Evolutionary conservation across 73 alveolate genomes (phyloP).

Genomic region (Tetrahymena elliotti): DNA sequence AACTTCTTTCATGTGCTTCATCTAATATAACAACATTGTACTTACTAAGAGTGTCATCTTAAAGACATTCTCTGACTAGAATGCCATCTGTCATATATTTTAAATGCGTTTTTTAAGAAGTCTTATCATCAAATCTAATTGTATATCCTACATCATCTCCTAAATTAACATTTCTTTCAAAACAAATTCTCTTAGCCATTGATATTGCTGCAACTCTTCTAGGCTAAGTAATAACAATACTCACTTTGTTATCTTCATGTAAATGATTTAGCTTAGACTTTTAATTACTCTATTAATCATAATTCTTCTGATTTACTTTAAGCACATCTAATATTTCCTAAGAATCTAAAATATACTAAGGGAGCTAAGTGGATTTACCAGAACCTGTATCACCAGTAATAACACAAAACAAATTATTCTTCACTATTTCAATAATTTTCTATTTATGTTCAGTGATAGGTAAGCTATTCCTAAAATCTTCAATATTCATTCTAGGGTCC

Average conservation of each 20-base stretch:
- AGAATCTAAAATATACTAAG: conserved; percentile 39
- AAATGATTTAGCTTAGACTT: conserved; percentile 53
- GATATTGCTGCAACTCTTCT: conserved; percentile 97
- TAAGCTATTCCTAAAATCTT: conserved; percentile 17
- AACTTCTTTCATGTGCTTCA: conserved; percentile 95
- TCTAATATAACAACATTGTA: conserved; percentile 82
- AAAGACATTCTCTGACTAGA: conserved; percentile 87
- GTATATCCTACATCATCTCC: conserved; percentile 92
- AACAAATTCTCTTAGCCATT: conserved; percentile 90
- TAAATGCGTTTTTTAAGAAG: conserved; percentile 54
- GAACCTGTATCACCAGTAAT: conserved; percentile 72
- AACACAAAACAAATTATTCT: conserved; percentile 8
- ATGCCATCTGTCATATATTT: conserved; percentile 96
- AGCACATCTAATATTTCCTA: conserved; percentile 9
- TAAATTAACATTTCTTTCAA: conserved; percentile 69
- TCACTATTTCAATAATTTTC: conserved; percentile 8
- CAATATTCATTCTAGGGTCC: not conserved
- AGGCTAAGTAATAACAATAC: conserved; percentile 90
- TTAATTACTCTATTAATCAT: conserved; percentile 68
- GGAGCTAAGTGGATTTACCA: conserved; percentile 67
- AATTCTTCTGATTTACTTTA: conserved; percentile 60
- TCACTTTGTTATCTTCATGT: conserved; percentile 39
- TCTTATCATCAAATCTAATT: conserved; percentile 74
- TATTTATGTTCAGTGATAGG: conserved; percentile 33
- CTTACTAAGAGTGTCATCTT: conserved; percentile 63